Base-by-base conservation (phyloP, 768 basidiomycete species). In the Crucibulum laeve region DNA sequence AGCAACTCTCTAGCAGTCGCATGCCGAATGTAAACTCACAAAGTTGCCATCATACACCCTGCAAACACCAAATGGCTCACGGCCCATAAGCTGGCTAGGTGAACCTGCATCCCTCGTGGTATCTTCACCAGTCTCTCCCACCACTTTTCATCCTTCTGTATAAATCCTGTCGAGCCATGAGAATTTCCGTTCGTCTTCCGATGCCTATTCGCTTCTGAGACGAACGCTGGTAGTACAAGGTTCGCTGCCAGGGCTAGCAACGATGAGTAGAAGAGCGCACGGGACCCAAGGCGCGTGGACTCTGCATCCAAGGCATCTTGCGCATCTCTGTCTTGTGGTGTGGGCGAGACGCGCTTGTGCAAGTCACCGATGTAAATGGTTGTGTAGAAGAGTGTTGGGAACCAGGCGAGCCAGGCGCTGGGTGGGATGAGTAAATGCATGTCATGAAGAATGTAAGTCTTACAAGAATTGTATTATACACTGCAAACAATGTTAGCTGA, bases 321-420 rank as follows among this genome's bases (percentile, higher is more conserved):
- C 33, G 49, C 59, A 35, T 58, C 56, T 18, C 45, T 47, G 5
- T 52, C 46, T 2, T 55, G 45, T 8, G 64, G 48, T 2, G 51
- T 23, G 15, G 65, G 58, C 1, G 67, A 71, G 6, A 70, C 52
- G 2, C 65, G 70, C 48, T 82, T 87, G 70, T 96, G 81, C 8
- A 95, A 73, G 53, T 95, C 94, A 8, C 89, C 88, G 42, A 96
- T 75, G 64, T 92, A 97, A 19, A 90, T 69, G 1, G 87, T 86
- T 3, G 83, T 85, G 67, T 91, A 94, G 64, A 94, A 93, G 1
- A 95, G 71, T 19, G 92, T 66, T 0, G 94, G 93, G 56, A 95
- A 96, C 95, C 95, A 97, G 5, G 80, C 87, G 46, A 93, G 72
- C 82, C 82, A 94, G 10, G 82, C 76, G 47, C 89, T 91, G 44